Evolutionary conservation across 805 yeast species (phyloP).

Genomic region (Torulaspora franciscae): DNA sequence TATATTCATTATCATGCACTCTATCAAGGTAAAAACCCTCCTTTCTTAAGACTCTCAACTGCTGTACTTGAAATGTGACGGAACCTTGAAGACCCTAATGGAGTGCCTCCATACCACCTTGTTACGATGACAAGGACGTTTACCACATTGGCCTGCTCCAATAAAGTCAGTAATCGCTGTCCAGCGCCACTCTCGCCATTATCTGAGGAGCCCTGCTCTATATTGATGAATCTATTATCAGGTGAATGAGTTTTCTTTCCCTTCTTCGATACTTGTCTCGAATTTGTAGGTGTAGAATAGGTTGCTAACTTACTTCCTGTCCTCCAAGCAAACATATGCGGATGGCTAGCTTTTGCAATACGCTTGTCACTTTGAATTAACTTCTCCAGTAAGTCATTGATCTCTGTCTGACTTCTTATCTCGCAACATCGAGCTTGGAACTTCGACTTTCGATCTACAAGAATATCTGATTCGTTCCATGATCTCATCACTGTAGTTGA

Average conservation of each 20-base stretch:
- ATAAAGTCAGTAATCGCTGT: slow-evolving; percentile 46
- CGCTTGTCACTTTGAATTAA: slow-evolving; percentile 45
- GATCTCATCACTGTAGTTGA: background rate
- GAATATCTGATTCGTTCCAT: slow-evolving; percentile 41
- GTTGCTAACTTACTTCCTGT: slow-evolving; percentile 33
- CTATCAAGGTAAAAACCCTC: slow-evolving; percentile 45
- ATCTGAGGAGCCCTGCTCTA: slow-evolving; percentile 59
- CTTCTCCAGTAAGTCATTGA: slow-evolving; percentile 40
- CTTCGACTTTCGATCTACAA: slow-evolving; percentile 52
- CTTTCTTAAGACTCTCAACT: slow-evolving; percentile 44
- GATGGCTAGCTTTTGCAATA: slow-evolving; percentile 60
- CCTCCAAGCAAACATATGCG: slow-evolving; percentile 72
- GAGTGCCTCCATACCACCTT: slow-evolving; percentile 79
- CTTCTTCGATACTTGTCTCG: slow-evolving; percentile 7
- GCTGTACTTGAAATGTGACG: slow-evolving; percentile 59
- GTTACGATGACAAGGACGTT: slow-evolving; percentile 65
- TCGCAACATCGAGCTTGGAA: slow-evolving; percentile 59
- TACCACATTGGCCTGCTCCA: slow-evolving; percentile 45
- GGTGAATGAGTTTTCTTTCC: slow-evolving; percentile 5
- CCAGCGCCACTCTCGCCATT: slow-evolving; percentile 79
- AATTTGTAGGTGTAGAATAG: background rate
- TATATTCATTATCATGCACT: background rate
- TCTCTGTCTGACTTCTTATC: slow-evolving; percentile 39
- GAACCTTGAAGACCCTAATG: slow-evolving; percentile 67
- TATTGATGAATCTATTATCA: slow-evolving; percentile 4